phyloP scores from a whole-genome alignment of 208 protist genomes.

The Acanthamoeba triangularis region DNA sequence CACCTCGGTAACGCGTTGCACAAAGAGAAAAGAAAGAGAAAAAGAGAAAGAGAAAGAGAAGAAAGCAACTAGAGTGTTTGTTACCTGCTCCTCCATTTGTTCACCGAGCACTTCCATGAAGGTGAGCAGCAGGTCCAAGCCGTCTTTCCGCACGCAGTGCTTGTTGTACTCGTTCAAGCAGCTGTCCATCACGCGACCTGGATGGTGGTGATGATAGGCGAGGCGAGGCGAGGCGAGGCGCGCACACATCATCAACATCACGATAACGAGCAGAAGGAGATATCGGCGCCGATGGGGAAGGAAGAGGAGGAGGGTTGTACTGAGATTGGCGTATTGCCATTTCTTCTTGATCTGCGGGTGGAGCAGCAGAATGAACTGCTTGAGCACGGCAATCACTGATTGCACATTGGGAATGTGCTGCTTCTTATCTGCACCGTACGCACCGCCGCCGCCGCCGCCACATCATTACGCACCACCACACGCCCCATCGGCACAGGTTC shows the following conservation, averaged over 20 bases:
- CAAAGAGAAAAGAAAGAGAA: neutral
- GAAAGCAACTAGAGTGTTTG: neutral
- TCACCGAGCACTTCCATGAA: slow-evolving; percentile 51
- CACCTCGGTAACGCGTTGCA: too few relatives aligned
- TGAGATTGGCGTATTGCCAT: slow-evolving; percentile 68
- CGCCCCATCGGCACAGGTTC: neutral
- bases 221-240: too few relatives aligned
- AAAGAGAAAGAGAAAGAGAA: too few relatives aligned
- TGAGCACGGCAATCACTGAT: slow-evolving; percentile 22
- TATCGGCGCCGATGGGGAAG: neutral
- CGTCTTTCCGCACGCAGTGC: slow-evolving; percentile 53
- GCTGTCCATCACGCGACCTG: slow-evolving; percentile 51
- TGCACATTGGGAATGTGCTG: slow-evolving; percentile 45
- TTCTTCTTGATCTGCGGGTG: slow-evolving; percentile 36
- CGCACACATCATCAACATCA: too few relatives aligned
- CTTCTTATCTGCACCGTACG: slow-evolving; percentile 47
- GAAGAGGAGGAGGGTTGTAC: neutral
- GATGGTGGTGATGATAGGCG: neutral
- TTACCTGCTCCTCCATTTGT: slow-evolving; percentile 52
- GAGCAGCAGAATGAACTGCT: slow-evolving; percentile 55
- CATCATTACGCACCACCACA: too few relatives aligned
- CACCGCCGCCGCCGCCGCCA: too few relatives aligned
- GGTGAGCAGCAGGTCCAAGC: slow-evolving; percentile 20
- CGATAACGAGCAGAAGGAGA: neutral
- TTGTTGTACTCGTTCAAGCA: slow-evolving; percentile 61